A percentile compares a stretch with the other conserved stretches of the same genome.
These are phyloP conservation scores for Stramenopiles sp. DNA, from an alignment of 352 stramenopile genomes.

Conservation along the genomic window DNA sequence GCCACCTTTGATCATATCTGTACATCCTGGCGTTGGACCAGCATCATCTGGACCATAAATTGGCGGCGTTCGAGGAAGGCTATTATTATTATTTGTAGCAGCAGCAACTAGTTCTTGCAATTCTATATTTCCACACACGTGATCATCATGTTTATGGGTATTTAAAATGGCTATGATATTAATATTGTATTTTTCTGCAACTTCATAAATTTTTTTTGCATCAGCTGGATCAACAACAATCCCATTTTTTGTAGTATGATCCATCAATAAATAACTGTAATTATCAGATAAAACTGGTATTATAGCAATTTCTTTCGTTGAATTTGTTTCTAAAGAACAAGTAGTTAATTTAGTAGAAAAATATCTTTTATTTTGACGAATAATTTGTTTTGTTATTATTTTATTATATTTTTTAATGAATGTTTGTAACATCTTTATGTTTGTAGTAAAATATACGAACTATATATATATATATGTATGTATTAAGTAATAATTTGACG, in stretches of 20 bases:
- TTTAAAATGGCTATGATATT: not conserved
- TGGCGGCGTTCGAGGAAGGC: no score
- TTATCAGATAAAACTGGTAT: conserved; percentile 69
- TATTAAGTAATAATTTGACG: no score
- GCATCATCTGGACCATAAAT: not conserved
- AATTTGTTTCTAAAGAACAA: no score
- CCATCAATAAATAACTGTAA: conserved; percentile 64
- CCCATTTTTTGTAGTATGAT: conserved; percentile 15
- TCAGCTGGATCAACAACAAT: not conserved
- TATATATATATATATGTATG: no score
- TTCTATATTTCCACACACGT: not conserved
- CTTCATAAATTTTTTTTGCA: not conserved
- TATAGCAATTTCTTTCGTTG: no score
- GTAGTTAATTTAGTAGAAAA: no score
- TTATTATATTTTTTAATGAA: no score
- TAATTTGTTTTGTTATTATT: no score
- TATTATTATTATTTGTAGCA: no score
- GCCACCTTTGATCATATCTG: not conserved
- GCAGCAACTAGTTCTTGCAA: not conserved
- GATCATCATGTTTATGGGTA: not conserved
- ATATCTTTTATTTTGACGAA: no score
- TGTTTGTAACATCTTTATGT: no score
- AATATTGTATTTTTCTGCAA: not conserved
- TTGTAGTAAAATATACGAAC: no score
- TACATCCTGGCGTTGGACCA: not conserved